Conservation (phyloP, 805 yeast genomes). For the Diddensiella caesifluorescens region DNA sequence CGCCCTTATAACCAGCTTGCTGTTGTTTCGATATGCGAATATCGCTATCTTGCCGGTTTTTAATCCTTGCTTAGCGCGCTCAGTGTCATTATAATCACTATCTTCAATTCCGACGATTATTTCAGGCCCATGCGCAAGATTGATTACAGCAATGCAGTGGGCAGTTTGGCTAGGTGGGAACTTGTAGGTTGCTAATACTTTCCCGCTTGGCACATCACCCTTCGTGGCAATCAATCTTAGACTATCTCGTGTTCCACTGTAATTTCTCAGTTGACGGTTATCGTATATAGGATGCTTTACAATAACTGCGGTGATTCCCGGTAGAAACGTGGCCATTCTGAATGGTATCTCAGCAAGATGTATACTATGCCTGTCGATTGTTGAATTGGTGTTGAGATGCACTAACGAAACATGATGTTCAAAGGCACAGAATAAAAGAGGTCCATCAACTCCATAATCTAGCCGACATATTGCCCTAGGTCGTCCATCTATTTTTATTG, state of each 20-base stretch:
- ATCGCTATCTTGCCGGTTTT: not conserved
- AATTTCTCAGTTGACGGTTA: not conserved
- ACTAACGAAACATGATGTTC: not conserved
- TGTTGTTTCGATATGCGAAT: not conserved
- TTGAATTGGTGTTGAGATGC: not conserved
- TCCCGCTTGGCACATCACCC: not conserved
- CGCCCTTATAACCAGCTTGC: no score
- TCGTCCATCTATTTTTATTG: not conserved
- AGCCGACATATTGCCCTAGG: not conserved
- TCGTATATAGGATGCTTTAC: not conserved
- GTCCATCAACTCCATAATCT: not conserved
- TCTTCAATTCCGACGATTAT: slow-evolving; percentile 1
- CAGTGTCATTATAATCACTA: not conserved
- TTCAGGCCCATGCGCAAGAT: not conserved
- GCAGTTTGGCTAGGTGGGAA: not conserved
- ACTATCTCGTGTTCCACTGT: not conserved
- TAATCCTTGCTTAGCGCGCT: not conserved
- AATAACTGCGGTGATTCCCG: not conserved
- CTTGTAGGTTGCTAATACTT: not conserved
- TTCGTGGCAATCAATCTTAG: not conserved
- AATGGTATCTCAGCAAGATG: not conserved
- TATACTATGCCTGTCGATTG: not conserved
- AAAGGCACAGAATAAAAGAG: not conserved
- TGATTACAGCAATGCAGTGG: not conserved
- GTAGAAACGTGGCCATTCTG: not conserved